Conservation (phyloP, 768 basidiomycete genomes). For the Clavulina sp. region DNA sequence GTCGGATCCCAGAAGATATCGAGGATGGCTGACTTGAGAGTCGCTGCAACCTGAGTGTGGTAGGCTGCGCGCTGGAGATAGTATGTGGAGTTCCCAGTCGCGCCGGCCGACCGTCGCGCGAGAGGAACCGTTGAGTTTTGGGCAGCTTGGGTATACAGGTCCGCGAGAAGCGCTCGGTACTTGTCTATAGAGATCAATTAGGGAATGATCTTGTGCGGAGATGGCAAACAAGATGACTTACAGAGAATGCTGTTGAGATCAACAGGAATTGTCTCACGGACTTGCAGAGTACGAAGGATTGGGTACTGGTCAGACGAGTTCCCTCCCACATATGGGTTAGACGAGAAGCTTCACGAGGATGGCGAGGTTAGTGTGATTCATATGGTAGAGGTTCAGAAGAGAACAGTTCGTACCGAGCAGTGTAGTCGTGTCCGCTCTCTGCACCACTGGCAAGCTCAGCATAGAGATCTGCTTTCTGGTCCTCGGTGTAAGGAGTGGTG, state of each 20-base stretch:
- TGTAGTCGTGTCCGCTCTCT: constrained; percentile 48
- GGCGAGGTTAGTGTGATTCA: too few species aligned
- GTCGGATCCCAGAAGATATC: constrained; percentile 74
- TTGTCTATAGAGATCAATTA: too few species aligned
- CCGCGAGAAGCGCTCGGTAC: constrained; percentile 27
- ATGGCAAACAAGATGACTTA: constrained; percentile 23
- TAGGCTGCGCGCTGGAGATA: constrained; percentile 16
- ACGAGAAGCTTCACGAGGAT: too few species aligned
- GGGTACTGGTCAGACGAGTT: constrained; percentile 29
- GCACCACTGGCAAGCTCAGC: constrained; percentile 78
- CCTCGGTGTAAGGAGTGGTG: constrained; percentile 38
- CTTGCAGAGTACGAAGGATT: constrained; percentile 52
- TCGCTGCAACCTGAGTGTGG: constrained; percentile 40
- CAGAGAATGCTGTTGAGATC: constrained; percentile 78
- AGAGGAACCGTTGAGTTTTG: too few species aligned
- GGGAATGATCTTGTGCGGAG: too few species aligned
- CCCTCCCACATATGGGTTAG: constrained; percentile 23
- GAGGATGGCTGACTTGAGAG: constrained; percentile 49
- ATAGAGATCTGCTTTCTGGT: constrained; percentile 48
- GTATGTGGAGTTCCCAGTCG: neutral
- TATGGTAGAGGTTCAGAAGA: neutral
- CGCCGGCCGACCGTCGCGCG: too few species aligned
- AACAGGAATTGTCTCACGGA: constrained; percentile 50
- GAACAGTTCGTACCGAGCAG: constrained; percentile 14
- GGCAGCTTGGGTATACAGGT: constrained; percentile 28